phyloP scores from a whole-genome alignment of 306 rosid genomes.

The Purshia tridentata region DNA sequence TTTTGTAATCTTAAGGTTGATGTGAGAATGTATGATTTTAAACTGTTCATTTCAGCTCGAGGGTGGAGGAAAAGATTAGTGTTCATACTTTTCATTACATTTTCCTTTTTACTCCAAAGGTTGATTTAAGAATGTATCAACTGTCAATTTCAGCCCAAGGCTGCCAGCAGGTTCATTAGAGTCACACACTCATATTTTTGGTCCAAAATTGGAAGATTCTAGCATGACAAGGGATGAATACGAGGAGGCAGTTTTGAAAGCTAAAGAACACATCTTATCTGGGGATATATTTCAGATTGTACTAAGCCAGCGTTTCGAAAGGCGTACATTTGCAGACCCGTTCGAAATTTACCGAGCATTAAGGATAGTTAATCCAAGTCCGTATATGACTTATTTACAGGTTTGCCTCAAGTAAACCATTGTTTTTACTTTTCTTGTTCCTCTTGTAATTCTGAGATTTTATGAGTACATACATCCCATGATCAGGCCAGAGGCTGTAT shows the following conservation, averaged over 20 bases:
- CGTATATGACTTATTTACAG: slow-evolving; percentile 96
- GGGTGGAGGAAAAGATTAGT: neutral
- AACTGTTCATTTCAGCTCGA: neutral
- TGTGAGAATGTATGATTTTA: neutral
- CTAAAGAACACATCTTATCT: slow-evolving; percentile 90
- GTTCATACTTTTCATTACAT: slow-evolving; percentile 5
- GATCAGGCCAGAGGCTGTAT: slow-evolving; percentile 91
- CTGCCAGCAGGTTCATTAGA: slow-evolving; percentile 84
- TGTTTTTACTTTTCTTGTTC: neutral
- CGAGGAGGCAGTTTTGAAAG: slow-evolving; percentile 76
- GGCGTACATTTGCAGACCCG: slow-evolving; percentile 97
- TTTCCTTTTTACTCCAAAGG: slow-evolving; percentile 2
- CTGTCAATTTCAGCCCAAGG: slow-evolving; percentile 79
- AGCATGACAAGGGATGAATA: slow-evolving; percentile 82
- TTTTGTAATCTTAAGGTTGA: neutral
- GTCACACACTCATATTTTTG: slow-evolving; percentile 59
- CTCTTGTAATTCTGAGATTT: slow-evolving; percentile 18
- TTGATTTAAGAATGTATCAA: slow-evolving; percentile 19
- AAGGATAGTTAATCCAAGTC: slow-evolving; percentile 95
- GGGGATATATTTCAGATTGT: slow-evolving; percentile 98
- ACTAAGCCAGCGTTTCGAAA: slow-evolving; percentile 90
- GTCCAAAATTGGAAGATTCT: slow-evolving; percentile 69
- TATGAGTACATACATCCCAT: slow-evolving; percentile 9
- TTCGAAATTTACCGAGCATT: slow-evolving; percentile 92
- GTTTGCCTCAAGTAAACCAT: slow-evolving; percentile 29